Base-by-base conservation (phyloP, 2,329 filamentous ascomycete genomes). In the Colletotrichum falcatum region DNA sequence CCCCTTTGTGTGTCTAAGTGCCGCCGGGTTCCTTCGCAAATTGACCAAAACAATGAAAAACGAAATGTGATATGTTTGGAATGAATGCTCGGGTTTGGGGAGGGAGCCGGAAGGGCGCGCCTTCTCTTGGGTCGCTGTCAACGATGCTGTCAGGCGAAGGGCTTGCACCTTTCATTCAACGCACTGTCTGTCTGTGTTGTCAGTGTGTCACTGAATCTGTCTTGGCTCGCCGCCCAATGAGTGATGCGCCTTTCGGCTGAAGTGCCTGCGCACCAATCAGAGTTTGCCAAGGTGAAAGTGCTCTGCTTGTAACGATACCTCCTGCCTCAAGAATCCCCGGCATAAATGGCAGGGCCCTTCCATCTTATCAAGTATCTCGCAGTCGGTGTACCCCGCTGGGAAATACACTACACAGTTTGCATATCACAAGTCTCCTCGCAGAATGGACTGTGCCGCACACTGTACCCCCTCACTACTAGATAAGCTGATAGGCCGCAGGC, bases 361-460 rank as follows among this genome's bases (percentile, higher is more conserved):
- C 66, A 66, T 66, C 66, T 70, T 66, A 70, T 70, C 66, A 55
- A 9, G 66, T 66, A 49, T 18, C 20, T 8, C 14, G 7, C 23
- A 20, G 16, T 14, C 33, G 8, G 9, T 42, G 23, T 1, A 28
- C 39, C 26, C 65, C 59, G 28, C 51, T 26, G 48, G 44, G 51
- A 51, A 37, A 39, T 26, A 16, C 11, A 28, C 23, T 14, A 23
- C 33, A 61, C 59, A 61, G 59, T 61, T 16, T 51, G 16, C 37
- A 53, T 26, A 2, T 3, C 1, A 3, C 5, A 5, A n/a, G 3
- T 11, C n/a, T n/a, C n/a, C n/a, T n/a, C n/a, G n/a, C n/a, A n/a
- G n/a, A 5, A 8, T 1, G 26, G n/a, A 51, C 59, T 39, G 59
- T n/a, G 0, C 1, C 20, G 8, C 11, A n/a, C 26, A 20, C 53